Base-by-base conservation (phyloP, 805 yeast genomes). In the Lachancea waltii region DNA sequence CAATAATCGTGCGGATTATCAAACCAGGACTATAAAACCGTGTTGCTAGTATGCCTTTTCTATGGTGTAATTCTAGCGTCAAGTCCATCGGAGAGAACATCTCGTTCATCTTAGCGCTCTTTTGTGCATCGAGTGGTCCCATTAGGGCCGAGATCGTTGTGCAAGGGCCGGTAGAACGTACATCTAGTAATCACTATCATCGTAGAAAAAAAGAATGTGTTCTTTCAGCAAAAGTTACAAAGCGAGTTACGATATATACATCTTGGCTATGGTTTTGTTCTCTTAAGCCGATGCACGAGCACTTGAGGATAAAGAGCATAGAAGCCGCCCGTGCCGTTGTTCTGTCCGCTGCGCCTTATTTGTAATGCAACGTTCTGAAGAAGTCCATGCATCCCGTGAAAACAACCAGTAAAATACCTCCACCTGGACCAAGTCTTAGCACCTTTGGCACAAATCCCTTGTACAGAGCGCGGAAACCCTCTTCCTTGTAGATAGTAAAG, bases 391-490 rank as follows among this genome's bases (percentile, higher is more conserved):
- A 79, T 17, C 86, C 72, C 30, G 96, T 86, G 73, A 87, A 92
- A n/a, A 92, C 98, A 34, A 92, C 97, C 61, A 92, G 73, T 56
- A 92, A 69, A 50, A 92, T 87, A 70, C 99, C 99, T 63, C 99
- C 99, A 58, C 99, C 99, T 44, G 99, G 98, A 33, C 97, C 98
- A 50, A 92, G 73, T 75, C 99, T 81, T 58, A 92, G 72, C 9
- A 92, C 97, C 72, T 92, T 92, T 50, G 99, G 99, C 47, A 89
- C 60, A 75, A 92, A 90, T 28, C 98, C 98, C 69, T 89, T 90
- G 67, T 89, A 90, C 42, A 92, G 73, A 6, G 97, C 96, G 34
- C 67, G 69, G 53, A 86, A 75, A 21, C 99, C 98, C 72, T 92
- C 99, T 65, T 90, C 97, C 30, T 47, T 48, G 53, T 79, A 77